phyloP scores from a whole-genome alignment of 805 yeast species.

The Lachancea nothofagi region DNA sequence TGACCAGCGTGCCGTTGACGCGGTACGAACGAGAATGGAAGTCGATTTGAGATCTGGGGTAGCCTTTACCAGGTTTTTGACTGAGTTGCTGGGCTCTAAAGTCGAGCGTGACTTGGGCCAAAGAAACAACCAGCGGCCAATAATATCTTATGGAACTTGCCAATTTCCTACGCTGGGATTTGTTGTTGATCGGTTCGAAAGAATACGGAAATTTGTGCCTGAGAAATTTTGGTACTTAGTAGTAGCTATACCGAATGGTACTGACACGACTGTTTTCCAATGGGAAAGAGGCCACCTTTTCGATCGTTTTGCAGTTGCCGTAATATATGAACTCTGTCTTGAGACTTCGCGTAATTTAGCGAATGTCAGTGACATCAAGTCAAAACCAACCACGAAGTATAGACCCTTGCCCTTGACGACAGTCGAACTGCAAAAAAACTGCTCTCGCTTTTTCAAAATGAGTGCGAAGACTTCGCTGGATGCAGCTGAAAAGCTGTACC shows the following conservation, averaged over 20 bases:
- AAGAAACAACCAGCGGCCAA: conserved; percentile 18
- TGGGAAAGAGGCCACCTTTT: conserved; percentile 74
- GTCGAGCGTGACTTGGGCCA: conserved; percentile 14
- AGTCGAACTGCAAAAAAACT: conserved; percentile 84
- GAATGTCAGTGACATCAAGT: conserved; percentile 43
- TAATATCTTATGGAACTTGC: conserved; percentile 80
- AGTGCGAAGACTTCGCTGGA: conserved; percentile 75
- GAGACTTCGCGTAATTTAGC: conserved; percentile 42
- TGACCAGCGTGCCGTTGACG: conserved; percentile 67
- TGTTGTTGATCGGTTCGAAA: conserved; percentile 82
- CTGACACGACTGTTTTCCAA: conserved; percentile 38
- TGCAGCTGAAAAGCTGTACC: conserved; percentile 80
- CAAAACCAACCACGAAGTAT: conserved; percentile 65
- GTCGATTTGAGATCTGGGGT: conserved; percentile 85
- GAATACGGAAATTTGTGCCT: conserved; percentile 63
- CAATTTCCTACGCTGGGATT: conserved; percentile 97
- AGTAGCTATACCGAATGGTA: conserved; percentile 44
- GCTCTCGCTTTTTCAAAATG: conserved; percentile 66
- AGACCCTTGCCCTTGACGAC: conserved; percentile 92
- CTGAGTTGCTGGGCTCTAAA: conserved; percentile 37
- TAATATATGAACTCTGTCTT: conserved; percentile 66
- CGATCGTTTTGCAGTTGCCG: conserved; percentile 60
- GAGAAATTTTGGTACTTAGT: conserved; percentile 79
- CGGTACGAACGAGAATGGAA: conserved; percentile 82
- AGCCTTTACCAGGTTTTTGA: conserved; percentile 77